phyloP scores from a whole-genome alignment of 2,329 filamentous ascomycete genomes.

The Drechslera avenae region DNA sequence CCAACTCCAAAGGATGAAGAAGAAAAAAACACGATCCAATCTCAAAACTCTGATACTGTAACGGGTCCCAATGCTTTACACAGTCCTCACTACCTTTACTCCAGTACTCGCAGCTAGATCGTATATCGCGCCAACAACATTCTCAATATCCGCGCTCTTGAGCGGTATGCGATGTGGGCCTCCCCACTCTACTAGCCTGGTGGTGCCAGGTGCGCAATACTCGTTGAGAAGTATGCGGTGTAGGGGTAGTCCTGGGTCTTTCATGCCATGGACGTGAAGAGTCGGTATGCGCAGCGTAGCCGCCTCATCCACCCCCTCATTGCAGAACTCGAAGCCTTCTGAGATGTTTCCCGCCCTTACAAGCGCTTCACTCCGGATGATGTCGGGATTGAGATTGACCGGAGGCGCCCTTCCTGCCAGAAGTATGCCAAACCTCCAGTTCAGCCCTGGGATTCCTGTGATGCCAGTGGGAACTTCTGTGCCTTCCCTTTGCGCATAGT shows the following conservation, averaged over 20 bases:
- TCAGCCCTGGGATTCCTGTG: conserved; percentile 32
- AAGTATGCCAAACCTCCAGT: conserved; percentile 66
- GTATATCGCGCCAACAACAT: conserved; percentile 59
- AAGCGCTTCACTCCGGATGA: conserved; percentile 45
- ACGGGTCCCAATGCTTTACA: conserved; percentile 14
- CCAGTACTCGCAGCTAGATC: conserved; percentile 58
- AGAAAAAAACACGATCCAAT: no score
- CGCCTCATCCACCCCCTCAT: conserved; percentile 45
- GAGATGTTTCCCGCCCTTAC: conserved; percentile 51
- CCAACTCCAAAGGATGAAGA: no score
- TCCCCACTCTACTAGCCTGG: conserved; percentile 72
- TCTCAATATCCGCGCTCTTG: conserved; percentile 67
- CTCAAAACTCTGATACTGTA: no score
- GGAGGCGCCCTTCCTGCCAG: conserved; percentile 67
- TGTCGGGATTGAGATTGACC: conserved; percentile 56
- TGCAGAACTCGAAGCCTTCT: conserved; percentile 49
- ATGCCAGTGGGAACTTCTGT: conserved; percentile 26
- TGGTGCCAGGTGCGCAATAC: conserved; percentile 63
- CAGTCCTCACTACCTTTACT: conserved; percentile 43
- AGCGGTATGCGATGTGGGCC: conserved; percentile 74
- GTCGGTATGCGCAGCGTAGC: conserved; percentile 64
- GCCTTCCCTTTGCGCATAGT: conserved; percentile 35
- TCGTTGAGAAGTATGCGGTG: conserved; percentile 62
- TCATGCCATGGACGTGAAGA: conserved; percentile 70
- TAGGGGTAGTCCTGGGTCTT: conserved; percentile 63